Conservation (phyloP, 2,329 filamentous ascomycete species). For the Nannizziopsis barbatae region DNA sequence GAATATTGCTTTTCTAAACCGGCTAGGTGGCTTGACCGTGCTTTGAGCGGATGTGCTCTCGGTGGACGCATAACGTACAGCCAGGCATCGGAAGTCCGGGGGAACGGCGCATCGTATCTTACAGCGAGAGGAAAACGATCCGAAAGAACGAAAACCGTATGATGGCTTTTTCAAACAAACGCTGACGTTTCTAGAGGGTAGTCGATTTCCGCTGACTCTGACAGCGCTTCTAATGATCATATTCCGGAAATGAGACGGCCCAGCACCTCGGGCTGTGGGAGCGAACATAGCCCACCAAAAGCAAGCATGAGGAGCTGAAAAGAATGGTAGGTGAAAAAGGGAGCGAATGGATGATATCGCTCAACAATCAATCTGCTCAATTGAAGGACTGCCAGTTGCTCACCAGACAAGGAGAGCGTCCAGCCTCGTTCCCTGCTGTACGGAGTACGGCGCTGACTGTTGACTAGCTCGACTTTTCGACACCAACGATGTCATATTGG, state of each 20-base stretch:
- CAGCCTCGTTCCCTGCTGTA: too few species aligned
- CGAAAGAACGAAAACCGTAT: neutral
- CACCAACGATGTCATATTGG: too few species aligned
- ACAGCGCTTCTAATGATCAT: neutral
- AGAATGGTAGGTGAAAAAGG: neutral
- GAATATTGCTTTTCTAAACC: slow-evolving; percentile 46
- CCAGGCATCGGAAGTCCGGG: neutral
- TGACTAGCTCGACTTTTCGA: too few species aligned
- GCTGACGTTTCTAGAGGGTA: neutral
- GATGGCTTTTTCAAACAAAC: neutral
- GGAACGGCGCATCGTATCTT: neutral
- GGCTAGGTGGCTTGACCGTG: slow-evolving; percentile 17
- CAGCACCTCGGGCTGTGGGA: too few species aligned
- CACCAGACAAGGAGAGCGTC: too few species aligned
- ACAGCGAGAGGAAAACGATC: neutral
- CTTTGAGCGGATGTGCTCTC: slow-evolving; percentile 22
- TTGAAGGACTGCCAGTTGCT: too few species aligned
- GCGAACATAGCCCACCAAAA: neutral
- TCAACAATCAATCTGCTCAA: too few species aligned
- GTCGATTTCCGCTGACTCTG: neutral
- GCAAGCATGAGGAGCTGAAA: neutral
- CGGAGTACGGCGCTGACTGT: too few species aligned
- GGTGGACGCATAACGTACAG: slow-evolving; percentile 1
- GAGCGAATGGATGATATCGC: too few species aligned
- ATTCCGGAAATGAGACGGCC: neutral